These are phyloP conservation scores for Lepraria neglecta DNA, from an alignment of 495 filamentous ascomycete species.

Conservation along the genomic window DNA sequence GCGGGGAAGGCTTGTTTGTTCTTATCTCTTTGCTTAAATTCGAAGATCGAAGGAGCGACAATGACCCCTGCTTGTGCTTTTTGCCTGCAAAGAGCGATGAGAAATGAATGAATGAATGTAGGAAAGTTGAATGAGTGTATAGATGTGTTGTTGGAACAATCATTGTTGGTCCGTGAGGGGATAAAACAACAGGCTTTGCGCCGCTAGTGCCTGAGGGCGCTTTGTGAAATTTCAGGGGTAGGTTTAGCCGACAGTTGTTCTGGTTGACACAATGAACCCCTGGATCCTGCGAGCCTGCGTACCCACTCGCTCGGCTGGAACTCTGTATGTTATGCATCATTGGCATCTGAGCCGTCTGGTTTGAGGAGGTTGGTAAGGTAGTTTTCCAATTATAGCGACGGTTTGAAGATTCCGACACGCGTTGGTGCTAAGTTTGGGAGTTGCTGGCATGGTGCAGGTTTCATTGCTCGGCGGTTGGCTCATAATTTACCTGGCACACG, in stretches of 20 bases:
- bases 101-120: constrained; percentile 1
- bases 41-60: neutral
- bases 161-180: neutral
- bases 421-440: too few relatives aligned
- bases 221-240: neutral
- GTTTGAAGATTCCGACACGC: too few relatives aligned
- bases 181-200: neutral
- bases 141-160: neutral
- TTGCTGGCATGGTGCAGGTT: too few relatives aligned
- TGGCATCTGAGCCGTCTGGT: neutral
- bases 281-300: neutral
- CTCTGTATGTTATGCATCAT: neutral
- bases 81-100: too few relatives aligned
- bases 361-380: too few relatives aligned
- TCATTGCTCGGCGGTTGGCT: too few relatives aligned
- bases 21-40: neutral
- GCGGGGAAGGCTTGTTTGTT: constrained; percentile 4
- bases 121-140: neutral
- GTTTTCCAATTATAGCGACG: too few relatives aligned
- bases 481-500: too few relatives aligned
- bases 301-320: neutral
- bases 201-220: neutral
- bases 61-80: neutral
- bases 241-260: neutral
- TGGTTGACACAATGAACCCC: neutral